These are phyloP conservation scores for Vishniacozyma victoriae DNA, from an alignment of 768 basidiomycete genomes.

Conservation along the genomic window DNA sequence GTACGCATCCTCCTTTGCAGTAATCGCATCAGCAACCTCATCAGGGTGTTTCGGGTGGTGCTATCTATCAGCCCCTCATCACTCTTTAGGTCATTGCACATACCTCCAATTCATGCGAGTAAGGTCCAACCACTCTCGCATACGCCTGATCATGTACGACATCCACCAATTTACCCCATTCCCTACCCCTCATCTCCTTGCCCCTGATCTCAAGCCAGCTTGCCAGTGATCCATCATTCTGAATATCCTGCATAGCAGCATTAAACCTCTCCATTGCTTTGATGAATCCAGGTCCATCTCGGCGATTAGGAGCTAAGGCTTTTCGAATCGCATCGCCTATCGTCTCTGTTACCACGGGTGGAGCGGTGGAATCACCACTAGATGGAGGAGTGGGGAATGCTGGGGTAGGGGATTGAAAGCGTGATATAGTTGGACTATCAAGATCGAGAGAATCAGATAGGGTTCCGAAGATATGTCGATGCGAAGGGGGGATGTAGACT, in stretches of 20 bases:
- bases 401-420: conserved; percentile 21
- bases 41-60: conserved; percentile 86
- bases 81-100: conserved; percentile 53
- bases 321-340: conserved; percentile 37
- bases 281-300: conserved; percentile 40
- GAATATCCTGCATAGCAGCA: conserved; percentile 25
- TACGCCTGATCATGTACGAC: conserved; percentile 70
- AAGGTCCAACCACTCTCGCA: conserved; percentile 85
- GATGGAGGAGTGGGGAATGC: conserved; percentile 20
- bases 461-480: conserved; percentile 32
- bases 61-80: conserved; percentile 60
- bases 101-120: conserved; percentile 68
- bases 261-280: conserved; percentile 42
- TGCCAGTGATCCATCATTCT: conserved; percentile 15
- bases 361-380: conserved; percentile 4
- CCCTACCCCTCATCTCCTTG: conserved; percentile 3
- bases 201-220: conserved; percentile 4
- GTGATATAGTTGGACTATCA: conserved; percentile 9
- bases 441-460: conserved; percentile 21
- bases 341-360: conserved; percentile 11
- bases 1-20: conserved; percentile 40
- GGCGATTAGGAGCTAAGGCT: conserved; percentile 30
- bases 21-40: conserved; percentile 50
- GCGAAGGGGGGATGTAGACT: conserved; percentile 41
- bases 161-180: conserved; percentile 41